Evolutionary conservation across 2,329 filamentous ascomycete species (phyloP).

Genomic region (Chaetomiaceae sp.): DNA sequence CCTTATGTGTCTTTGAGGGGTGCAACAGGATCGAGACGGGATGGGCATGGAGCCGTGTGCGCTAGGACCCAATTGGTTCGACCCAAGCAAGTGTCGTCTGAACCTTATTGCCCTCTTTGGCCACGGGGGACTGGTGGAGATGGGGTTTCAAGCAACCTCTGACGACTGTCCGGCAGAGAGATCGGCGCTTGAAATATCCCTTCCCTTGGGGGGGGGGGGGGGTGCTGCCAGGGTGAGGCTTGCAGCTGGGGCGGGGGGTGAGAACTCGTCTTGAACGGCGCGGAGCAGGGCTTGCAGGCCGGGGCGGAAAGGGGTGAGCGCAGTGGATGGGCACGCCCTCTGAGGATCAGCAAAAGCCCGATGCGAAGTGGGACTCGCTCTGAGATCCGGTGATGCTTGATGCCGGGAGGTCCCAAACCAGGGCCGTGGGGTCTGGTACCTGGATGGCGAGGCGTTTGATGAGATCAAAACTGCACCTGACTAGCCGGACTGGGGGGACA

Average conservation of each 20-base stretch:
- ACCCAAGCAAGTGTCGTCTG: slow-evolving; percentile 36
- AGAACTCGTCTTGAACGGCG: slow-evolving; percentile 15
- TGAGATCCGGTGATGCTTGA: slow-evolving; percentile 26
- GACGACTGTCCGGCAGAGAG: slow-evolving; percentile 48
- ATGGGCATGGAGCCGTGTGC: slow-evolving; percentile 28
- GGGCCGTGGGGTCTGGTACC: slow-evolving; percentile 17
- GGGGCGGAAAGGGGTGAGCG: slow-evolving; percentile 19
- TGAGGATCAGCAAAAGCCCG: slow-evolving; percentile 5
- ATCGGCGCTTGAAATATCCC: slow-evolving; percentile 53
- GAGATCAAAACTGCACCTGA: slow-evolving; percentile 19
- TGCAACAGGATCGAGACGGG: slow-evolving; percentile 32
- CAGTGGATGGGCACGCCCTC: slow-evolving; percentile 12
- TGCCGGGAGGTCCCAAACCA: slow-evolving; percentile 11
- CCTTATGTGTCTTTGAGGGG: slow-evolving; percentile 52
- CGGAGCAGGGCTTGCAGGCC: slow-evolving; percentile 18
- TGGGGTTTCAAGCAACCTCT: slow-evolving; percentile 38
- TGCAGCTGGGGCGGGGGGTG: slow-evolving; percentile 17
- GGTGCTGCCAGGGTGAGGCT: slow-evolving; percentile 25
- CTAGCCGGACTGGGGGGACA: slow-evolving; percentile 9
- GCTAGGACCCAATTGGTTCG: slow-evolving; percentile 37
- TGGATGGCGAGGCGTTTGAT: slow-evolving; percentile 4
- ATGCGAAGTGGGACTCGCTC: slow-evolving; percentile 16
- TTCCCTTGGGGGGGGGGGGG: slow-evolving; percentile 35
- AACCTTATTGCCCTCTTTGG: slow-evolving; percentile 40
- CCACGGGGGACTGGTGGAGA: slow-evolving; percentile 36